Conservation (phyloP, 139 green algal species). For the Yamagishiella unicocca region DNA sequence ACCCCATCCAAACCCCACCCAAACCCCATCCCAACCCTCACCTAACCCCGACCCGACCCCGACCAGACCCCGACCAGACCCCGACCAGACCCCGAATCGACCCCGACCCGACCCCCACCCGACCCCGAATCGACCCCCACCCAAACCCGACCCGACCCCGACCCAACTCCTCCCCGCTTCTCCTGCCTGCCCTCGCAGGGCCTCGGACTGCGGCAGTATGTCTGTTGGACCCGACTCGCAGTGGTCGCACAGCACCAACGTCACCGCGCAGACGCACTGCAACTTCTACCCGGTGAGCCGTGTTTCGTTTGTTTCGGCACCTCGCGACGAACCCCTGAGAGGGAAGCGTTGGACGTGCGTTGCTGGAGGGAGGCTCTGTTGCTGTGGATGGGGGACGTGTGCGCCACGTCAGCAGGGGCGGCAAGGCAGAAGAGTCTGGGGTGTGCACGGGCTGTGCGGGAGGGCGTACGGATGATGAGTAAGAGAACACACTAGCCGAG, state of each 20-base stretch:
- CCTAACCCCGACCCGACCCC: neutral
- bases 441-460: no score
- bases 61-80: no score
- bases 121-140: neutral
- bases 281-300: neutral
- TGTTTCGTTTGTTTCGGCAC: neutral
- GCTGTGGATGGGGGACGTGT: no score
- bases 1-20: neutral
- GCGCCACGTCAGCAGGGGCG: no score
- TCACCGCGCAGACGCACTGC: neutral
- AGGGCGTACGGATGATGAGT: no score
- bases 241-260: constrained; percentile 29
- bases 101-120: no score
- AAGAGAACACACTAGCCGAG: no score
- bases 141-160: neutral
- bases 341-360: no score
- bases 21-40: no score
- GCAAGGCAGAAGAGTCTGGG: no score
- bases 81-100: neutral
- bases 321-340: neutral
- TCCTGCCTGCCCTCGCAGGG: neutral
- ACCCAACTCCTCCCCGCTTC: no score
- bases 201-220: constrained; percentile 27
- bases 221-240: neutral
- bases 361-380: no score